Conservation (phyloP, 1,284 basidiomycete genomes). For the Neolentinus lepideus region DNA sequence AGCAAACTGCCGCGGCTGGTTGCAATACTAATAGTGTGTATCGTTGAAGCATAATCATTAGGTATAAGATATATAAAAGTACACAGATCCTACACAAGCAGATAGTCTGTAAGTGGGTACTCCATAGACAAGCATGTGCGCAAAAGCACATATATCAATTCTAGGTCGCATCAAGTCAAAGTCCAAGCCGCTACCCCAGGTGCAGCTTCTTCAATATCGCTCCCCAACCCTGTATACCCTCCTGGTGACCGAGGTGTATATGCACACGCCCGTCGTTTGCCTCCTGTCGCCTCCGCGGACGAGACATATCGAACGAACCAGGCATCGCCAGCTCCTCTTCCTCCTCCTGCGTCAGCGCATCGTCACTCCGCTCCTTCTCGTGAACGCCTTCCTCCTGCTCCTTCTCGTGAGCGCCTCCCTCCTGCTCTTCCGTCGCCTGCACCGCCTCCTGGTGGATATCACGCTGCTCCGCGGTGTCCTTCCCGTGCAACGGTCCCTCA, state of each 20-base stretch:
- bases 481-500: slow-evolving; percentile 16
- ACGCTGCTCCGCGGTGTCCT: slow-evolving; percentile 13
- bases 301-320: slow-evolving; percentile 29
- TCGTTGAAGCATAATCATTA: background rate
- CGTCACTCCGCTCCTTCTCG: background rate
- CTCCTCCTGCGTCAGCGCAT: slow-evolving; percentile 17
- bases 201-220: background rate
- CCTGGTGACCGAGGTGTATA: background rate
- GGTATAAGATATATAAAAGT: background rate
- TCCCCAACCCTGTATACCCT: background rate
- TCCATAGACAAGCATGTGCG: background rate
- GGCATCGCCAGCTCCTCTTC: slow-evolving; percentile 36
- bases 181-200: background rate
- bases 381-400: slow-evolving; percentile 10
- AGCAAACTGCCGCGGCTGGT: background rate
- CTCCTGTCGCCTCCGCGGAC: background rate
- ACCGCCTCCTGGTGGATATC: slow-evolving; percentile 7
- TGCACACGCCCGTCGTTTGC: background rate
- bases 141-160: background rate
- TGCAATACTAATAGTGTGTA: background rate
- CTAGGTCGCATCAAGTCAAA: background rate
- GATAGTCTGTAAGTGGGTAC: background rate
- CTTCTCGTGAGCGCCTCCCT: slow-evolving; percentile 5
- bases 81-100: background rate
- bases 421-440: slow-evolving; percentile 8